Base-by-base conservation (phyloP, 768 basidiomycete genomes). In the Lactarius psammicola region DNA sequence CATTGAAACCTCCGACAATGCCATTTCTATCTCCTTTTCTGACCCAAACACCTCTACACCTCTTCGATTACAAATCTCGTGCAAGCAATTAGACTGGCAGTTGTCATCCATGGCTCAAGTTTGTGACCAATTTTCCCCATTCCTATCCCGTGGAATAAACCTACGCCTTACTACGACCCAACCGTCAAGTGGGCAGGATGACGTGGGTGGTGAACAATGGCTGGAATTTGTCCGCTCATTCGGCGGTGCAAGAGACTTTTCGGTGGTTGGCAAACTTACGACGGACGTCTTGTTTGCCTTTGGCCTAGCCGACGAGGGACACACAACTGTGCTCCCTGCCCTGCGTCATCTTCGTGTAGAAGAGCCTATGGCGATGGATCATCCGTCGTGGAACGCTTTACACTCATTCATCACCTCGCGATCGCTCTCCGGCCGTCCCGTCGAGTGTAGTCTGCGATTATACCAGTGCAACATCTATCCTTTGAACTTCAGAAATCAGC, bases 401-500 rank as follows among this genome's bases (percentile, higher is more conserved):
- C 4, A 9, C 2, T n/a, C 20, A 20, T 44, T 44, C 42, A 18
- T 44, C 8, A 44, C 20, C 42, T 9, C 3, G 9, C 42, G 20
- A 20, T 17, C 8, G 6, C 20, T 9, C 20, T 44, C 20, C 1
- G 17, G 42, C 20, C 20, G 1, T 3, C 42, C 42, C 9, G 9
- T 44, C 9, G 3, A 44, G 3, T n/a, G 20, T 44, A n/a, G 3
- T 44, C 0, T 9, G 8, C 42, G 9, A 9, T 1, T 5, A 42
- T 42, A 6, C 40, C 18, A 5, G 17, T 44, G 42, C 42, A 2
- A 20, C 2, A 20, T 20, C 42, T 44, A 20, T 8, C 20, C 7
- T 10, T 8, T 2, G 0, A 9, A 3, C 3, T 44, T 10, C 20
- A n/a, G 4, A 44, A 0, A 18, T 0, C 42, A n/a, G 20, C 0